phyloP scores from a whole-genome alignment of 495 filamentous ascomycete genomes.

The Bryoglossum gracile region DNA sequence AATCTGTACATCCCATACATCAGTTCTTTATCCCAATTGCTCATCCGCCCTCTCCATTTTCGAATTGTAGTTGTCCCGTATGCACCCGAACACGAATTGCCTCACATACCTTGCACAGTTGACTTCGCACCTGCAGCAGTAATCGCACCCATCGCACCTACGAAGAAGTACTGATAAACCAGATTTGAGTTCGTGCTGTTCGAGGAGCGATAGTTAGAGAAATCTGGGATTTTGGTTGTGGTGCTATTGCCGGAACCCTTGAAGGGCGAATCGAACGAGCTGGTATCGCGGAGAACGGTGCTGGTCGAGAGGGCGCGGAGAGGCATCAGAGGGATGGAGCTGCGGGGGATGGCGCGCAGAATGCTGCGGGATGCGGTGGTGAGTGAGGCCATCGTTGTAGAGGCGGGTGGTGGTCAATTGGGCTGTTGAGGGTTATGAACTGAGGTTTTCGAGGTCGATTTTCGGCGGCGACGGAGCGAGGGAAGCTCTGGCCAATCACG shows the following conservation, averaged over 20 bases:
- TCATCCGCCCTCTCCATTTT: slow-evolving; percentile 5
- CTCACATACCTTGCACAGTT: slow-evolving; percentile 80
- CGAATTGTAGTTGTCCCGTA: neutral
- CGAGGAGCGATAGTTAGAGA: slow-evolving; percentile 76
- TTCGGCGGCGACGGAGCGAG: neutral
- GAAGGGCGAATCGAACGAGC: slow-evolving; percentile 57
- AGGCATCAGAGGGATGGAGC: slow-evolving; percentile 16
- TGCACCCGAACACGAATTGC: neutral
- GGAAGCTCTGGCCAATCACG: no score
- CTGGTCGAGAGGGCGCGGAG: slow-evolving; percentile 43
- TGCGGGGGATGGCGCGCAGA: slow-evolving; percentile 20
- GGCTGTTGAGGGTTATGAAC: slow-evolving; percentile 7
- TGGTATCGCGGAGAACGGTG: slow-evolving; percentile 31
- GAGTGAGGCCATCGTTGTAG: slow-evolving; percentile 23
- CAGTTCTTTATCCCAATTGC: slow-evolving; percentile 16
- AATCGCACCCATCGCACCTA: slow-evolving; percentile 81
- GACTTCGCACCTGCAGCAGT: slow-evolving; percentile 90
- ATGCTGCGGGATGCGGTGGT: slow-evolving; percentile 23
- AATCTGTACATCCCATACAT: slow-evolving; percentile 46
- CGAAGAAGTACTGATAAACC: slow-evolving; percentile 97
- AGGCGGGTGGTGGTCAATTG: slow-evolving; percentile 16
- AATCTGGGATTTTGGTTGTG: slow-evolving; percentile 77
- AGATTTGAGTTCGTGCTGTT: slow-evolving; percentile 58
- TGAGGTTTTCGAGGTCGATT: slow-evolving; percentile 19
- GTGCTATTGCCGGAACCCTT: slow-evolving; percentile 29